Evolutionary conservation across 1,284 basidiomycete species (phyloP).

Genomic region (Rhodotorula mucilaginosa): DNA sequence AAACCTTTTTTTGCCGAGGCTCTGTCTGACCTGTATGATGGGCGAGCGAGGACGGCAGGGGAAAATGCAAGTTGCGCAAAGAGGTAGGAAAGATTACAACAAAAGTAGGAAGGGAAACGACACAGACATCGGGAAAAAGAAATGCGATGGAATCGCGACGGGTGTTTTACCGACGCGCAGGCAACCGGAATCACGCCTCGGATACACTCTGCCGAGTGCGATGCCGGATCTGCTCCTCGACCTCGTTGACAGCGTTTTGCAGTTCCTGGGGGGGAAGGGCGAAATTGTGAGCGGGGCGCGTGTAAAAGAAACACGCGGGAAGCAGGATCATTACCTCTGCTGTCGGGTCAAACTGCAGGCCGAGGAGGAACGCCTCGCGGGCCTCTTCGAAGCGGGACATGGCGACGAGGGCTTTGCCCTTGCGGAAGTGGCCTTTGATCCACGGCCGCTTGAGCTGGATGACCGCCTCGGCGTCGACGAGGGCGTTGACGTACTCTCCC

Average conservation of each 20-base stretch:
- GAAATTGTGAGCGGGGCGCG: background rate
- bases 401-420: constrained; percentile 80
- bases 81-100: too few relatives aligned
- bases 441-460: constrained; percentile 79
- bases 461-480: constrained; percentile 89
- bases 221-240: constrained; percentile 26
- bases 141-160: too few relatives aligned
- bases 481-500: constrained; percentile 72
- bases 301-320: background rate
- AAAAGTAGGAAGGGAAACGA: too few relatives aligned
- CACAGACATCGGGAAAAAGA: too few relatives aligned
- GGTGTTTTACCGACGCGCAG: too few relatives aligned
- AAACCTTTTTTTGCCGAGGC: background rate
- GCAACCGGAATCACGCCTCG: background rate
- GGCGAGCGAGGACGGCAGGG: too few relatives aligned
- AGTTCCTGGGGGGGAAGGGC: constrained; percentile 19
- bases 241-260: constrained; percentile 23
- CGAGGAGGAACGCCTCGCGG: constrained; percentile 73
- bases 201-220: background rate
- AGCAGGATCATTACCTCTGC: constrained; percentile 52
- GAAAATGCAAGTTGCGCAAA: too few relatives aligned
- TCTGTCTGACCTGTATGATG: too few relatives aligned
- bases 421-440: constrained; percentile 95
- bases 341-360: constrained; percentile 83
- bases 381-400: constrained; percentile 72